Evolutionary conservation across 495 filamentous ascomycete species (phyloP).

Genomic region (Annulohypoxylon stygium): DNA sequence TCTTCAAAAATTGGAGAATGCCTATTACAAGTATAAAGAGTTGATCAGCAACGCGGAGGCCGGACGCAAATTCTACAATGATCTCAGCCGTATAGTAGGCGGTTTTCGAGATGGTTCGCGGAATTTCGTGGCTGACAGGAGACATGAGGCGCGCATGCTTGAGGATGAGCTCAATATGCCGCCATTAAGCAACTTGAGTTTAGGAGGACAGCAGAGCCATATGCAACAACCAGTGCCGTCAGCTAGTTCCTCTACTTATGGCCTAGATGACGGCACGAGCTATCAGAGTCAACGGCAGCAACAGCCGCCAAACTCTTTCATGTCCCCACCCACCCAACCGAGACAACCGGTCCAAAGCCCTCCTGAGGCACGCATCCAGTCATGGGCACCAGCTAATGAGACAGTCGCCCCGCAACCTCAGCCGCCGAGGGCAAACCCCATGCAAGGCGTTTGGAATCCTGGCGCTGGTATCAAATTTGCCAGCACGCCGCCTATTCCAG

Average conservation of each 20-base stretch:
- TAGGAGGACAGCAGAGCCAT: conserved; percentile 45
- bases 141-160: conserved; percentile 82
- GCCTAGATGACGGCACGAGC: conserved; percentile 14
- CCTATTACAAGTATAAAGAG: conserved; percentile 95
- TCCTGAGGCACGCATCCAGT: conserved; percentile 63
- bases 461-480: conserved; percentile 84
- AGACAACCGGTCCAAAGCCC: conserved; percentile 53
- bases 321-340: conserved; percentile 40
- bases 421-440: conserved; percentile 61
- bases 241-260: conserved; percentile 4
- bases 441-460: conserved; percentile 78
- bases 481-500: conserved; percentile 28
- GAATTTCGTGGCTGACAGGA: conserved; percentile 81
- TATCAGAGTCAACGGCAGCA: conserved; percentile 37
- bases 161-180: conserved; percentile 72
- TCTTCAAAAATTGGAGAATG: conserved; percentile 89
- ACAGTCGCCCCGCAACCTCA: conserved; percentile 66
- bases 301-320: conserved; percentile 30
- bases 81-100: conserved; percentile 85
- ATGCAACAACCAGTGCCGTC: conserved; percentile 27
- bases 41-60: conserved; percentile 89
- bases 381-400: conserved; percentile 56
- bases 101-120: conserved; percentile 79
- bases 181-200: conserved; percentile 59
- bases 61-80: conserved; percentile 96